Evolutionary conservation across 768 basidiomycete genomes (phyloP).

Genomic region (Candolleomyces efflorescens): DNA sequence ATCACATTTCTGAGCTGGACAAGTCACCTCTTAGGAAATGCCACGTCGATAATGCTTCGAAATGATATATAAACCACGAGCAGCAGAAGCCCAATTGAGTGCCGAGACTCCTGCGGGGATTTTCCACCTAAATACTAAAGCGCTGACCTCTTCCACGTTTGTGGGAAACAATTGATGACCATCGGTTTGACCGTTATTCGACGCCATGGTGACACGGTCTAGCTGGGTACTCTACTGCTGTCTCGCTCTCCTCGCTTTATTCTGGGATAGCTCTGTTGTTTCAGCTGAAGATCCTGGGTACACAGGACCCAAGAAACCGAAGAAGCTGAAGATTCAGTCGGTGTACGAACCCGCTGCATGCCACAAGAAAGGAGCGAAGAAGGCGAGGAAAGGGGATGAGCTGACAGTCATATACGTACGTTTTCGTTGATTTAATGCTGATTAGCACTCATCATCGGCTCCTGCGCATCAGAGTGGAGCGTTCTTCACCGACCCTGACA

Average conservation of each 20-base stretch:
- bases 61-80: neutral
- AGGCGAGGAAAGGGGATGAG: constrained; percentile 55
- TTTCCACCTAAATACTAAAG: neutral
- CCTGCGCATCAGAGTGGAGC: constrained; percentile 61
- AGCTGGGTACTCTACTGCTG: neutral
- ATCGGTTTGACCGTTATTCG: neutral
- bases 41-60: neutral
- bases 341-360: constrained; percentile 58
- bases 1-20: too few relatives aligned
- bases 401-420: constrained; percentile 76
- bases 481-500: constrained; percentile 58
- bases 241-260: neutral
- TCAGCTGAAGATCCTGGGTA: neutral
- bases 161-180: neutral
- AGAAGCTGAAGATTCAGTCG: constrained; percentile 57
- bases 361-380: constrained; percentile 20
- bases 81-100: neutral
- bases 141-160: neutral
- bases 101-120: constrained; percentile 3
- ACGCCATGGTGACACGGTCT: neutral
- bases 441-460: too few relatives aligned
- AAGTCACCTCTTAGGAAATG: neutral
- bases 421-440: neutral
- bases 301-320: constrained; percentile 26
- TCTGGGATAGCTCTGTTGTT: neutral